Conservation (phyloP, 805 yeast genomes). For the Wickerhamomyces hampshirensis region DNA sequence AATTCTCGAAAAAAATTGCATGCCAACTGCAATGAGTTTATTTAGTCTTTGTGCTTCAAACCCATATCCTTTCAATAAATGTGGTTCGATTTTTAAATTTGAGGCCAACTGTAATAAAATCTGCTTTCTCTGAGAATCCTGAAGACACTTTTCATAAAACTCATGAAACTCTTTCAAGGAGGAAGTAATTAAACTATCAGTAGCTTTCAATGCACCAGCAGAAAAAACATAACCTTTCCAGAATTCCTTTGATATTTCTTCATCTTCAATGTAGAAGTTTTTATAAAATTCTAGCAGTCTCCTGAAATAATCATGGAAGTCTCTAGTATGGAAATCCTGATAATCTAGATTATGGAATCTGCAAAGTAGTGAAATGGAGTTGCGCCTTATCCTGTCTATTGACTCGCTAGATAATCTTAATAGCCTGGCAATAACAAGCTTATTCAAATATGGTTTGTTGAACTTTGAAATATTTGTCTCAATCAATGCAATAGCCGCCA, state of each 20-base stretch:
- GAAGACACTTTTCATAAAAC: slow-evolving; percentile 22
- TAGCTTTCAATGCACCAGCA: slow-evolving; percentile 53
- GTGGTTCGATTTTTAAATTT: slow-evolving; percentile 23
- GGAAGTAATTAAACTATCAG: slow-evolving; percentile 37
- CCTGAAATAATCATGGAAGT: slow-evolving; percentile 25
- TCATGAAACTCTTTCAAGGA: slow-evolving; percentile 36
- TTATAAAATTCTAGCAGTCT: slow-evolving; percentile 22
- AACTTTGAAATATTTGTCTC: slow-evolving; percentile 22
- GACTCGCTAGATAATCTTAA: slow-evolving; percentile 61
- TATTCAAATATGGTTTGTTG: slow-evolving; percentile 4
- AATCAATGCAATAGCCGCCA: slow-evolving; percentile 41
- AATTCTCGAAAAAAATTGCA: slow-evolving; percentile 21
- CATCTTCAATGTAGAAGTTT: slow-evolving; percentile 10
- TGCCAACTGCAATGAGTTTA: slow-evolving; percentile 20
- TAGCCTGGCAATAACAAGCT: slow-evolving; percentile 30
- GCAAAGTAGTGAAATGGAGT: slow-evolving; percentile 36
- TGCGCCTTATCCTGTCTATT: slow-evolving; percentile 46
- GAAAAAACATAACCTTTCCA: slow-evolving; percentile 53
- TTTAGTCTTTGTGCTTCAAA: slow-evolving; percentile 11
- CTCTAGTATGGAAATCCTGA: slow-evolving; percentile 13
- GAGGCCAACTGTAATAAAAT: slow-evolving; percentile 24
- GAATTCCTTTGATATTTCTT: slow-evolving; percentile 30
- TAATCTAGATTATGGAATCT: slow-evolving; percentile 20
- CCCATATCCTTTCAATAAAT: slow-evolving; percentile 1
- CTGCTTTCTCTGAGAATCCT: slow-evolving; percentile 6